These are phyloP conservation scores for Takakia lepidozioides DNA, from an alignment of 225 moss, liverwort and hornwort genomes.

Conservation along the genomic window DNA sequence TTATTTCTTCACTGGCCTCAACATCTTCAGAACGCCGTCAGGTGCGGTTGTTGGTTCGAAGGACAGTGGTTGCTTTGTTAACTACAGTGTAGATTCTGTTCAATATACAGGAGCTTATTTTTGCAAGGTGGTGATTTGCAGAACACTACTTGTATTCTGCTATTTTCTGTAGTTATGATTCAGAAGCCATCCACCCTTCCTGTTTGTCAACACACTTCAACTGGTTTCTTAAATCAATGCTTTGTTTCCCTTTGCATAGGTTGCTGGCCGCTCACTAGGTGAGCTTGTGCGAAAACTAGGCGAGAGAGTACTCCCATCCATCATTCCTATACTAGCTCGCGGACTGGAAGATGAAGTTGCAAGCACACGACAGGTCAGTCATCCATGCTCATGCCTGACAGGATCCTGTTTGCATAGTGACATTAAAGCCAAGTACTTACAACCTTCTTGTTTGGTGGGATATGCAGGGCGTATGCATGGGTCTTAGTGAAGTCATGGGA, in stretches of 20 bases:
- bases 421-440: no score
- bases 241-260: constrained; percentile 50
- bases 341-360: constrained; percentile 78
- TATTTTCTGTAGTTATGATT: no score
- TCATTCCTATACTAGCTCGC: constrained; percentile 84
- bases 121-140: no score
- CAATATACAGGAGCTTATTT: no score
- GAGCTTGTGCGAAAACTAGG: constrained; percentile 97
- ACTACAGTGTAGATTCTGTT: not conserved
- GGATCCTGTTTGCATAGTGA: no score
- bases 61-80: not conserved
- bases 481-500: constrained; percentile 97
- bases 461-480: constrained; percentile 94
- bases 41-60: constrained; percentile 18
- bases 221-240: no score
- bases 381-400: not conserved
- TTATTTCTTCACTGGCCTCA: constrained; percentile 91
- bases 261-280: constrained; percentile 93
- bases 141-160: no score
- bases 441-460: not conserved
- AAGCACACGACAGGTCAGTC: constrained; percentile 77
- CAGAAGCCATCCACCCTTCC: no score
- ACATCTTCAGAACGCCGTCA: constrained; percentile 87
- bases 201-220: no score
- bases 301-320: constrained; percentile 89